Conservation (phyloP, 352 stramenopile species). For the Pythium dissimile region DNA sequence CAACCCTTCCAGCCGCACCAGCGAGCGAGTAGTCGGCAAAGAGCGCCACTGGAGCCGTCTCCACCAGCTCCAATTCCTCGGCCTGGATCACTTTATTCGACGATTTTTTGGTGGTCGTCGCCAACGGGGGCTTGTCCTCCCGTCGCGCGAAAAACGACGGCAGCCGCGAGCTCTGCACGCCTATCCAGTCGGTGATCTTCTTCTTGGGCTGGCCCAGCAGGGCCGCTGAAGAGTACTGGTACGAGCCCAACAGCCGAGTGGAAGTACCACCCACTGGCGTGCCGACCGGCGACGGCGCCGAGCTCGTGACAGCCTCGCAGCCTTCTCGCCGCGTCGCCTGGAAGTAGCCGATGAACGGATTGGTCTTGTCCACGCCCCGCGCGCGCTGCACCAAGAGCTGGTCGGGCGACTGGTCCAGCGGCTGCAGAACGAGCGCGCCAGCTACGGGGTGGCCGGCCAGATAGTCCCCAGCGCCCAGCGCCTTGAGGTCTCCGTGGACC, state of each 20-base stretch:
- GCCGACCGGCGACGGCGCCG: constrained; percentile 2
- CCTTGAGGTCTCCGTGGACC: constrained; percentile 19
- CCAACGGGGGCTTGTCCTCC: constrained; percentile 13
- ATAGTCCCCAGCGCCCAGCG: constrained; percentile 12
- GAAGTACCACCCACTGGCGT: no score
- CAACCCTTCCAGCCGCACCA: not conserved
- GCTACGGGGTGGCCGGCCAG: not conserved
- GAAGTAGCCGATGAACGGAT: constrained; percentile 87
- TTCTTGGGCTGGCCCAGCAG: constrained; percentile 41
- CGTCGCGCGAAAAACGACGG: constrained; percentile 18
- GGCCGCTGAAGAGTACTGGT: constrained; percentile 27
- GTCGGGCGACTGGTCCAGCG: constrained; percentile 12
- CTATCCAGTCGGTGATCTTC: constrained; percentile 51
- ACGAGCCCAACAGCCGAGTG: constrained; percentile 18
- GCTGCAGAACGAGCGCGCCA: constrained; percentile 1
- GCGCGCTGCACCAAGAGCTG: constrained; percentile 35
- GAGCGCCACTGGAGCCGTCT: constrained; percentile 11
- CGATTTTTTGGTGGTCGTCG: not conserved
- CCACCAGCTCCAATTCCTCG: constrained; percentile 9
- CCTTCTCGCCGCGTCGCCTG: constrained; percentile 30
- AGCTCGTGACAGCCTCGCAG: no score
- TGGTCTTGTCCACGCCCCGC: constrained; percentile 76
- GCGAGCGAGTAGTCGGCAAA: constrained; percentile 15
- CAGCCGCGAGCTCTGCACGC: constrained; percentile 26
- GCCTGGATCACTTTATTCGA: constrained; percentile 4